phyloP scores from a whole-genome alignment of 306 rosid species.

The Dicorynia guianensis region DNA sequence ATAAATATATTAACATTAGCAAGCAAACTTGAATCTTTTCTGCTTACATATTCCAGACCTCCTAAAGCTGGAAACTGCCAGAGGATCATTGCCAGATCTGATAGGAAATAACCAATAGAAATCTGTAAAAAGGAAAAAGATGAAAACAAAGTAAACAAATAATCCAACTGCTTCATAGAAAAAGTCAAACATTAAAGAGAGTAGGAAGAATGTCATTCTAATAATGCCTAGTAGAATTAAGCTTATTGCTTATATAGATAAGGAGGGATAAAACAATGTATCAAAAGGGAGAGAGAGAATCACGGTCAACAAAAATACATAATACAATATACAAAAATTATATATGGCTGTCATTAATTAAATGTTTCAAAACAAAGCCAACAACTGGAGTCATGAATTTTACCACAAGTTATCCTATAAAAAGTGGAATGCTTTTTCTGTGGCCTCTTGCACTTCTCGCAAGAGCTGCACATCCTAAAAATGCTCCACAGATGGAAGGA shows the following conservation, averaged over 20 bases:
- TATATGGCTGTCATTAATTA: not conserved
- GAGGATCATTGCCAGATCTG: constrained; percentile 82
- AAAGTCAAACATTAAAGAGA: not conserved
- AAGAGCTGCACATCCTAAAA: too few species aligned
- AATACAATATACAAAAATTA: constrained; percentile 2
- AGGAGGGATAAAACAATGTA: constrained; percentile 8
- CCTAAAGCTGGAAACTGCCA: constrained; percentile 91
- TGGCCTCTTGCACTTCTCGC: not conserved
- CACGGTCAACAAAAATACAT: not conserved
- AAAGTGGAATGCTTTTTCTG: not conserved
- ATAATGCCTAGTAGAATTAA: constrained; percentile 16
- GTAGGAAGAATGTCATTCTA: not conserved
- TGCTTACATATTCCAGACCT: constrained; percentile 90
- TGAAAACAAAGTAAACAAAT: constrained; percentile 23
- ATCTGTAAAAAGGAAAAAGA: constrained; percentile 54
- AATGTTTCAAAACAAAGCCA: not conserved
- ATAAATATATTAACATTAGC: not conserved
- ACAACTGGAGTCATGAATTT: not conserved
- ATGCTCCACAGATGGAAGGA: too few species aligned
- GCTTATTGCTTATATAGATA: not conserved
- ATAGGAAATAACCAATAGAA: constrained; percentile 85
- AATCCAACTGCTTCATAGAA: constrained; percentile 28
- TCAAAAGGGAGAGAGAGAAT: constrained; percentile 14
- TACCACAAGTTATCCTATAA: not conserved
- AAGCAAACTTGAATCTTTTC: constrained; percentile 35